Conservation (phyloP, 331 rosid genomes). For the Acacia concinna region DNA sequence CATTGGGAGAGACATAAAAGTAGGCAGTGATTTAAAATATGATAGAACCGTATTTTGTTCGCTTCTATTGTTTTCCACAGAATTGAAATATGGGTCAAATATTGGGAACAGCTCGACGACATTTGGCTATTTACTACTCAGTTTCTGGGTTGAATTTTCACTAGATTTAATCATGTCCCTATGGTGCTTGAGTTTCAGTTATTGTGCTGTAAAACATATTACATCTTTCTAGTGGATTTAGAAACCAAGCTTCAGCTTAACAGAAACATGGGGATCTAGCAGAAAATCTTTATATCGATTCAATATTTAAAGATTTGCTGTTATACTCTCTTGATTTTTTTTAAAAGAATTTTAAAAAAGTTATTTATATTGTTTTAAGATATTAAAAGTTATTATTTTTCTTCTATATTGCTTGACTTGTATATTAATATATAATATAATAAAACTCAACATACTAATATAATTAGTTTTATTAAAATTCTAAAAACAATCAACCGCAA, state of each 20-base stretch:
- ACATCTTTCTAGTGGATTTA: not conserved
- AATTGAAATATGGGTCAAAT: not conserved
- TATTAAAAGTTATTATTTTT: no score
- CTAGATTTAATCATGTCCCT: not conserved
- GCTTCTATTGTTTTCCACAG: not conserved
- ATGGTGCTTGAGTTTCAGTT: not conserved
- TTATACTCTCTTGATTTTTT: no score
- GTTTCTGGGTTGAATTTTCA: not conserved
- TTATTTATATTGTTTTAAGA: no score
- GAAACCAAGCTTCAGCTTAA: not conserved
- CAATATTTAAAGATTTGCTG: not conserved
- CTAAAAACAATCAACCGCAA: no score
- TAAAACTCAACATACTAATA: no score
- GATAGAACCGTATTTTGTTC: not conserved
- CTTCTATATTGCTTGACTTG: no score
- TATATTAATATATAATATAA: no score
- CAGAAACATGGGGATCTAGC: not conserved
- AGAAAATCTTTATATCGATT: not conserved
- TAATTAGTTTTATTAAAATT: no score
- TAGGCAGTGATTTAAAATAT: not conserved
- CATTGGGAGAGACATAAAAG: not conserved
- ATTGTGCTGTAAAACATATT: not conserved
- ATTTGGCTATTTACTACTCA: not conserved
- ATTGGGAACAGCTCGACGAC: not conserved
- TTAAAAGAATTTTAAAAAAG: no score